These are phyloP conservation scores for Hypoxylon sp. DNA, from an alignment of 2,329 filamentous ascomycete species.

Conservation along the genomic window DNA sequence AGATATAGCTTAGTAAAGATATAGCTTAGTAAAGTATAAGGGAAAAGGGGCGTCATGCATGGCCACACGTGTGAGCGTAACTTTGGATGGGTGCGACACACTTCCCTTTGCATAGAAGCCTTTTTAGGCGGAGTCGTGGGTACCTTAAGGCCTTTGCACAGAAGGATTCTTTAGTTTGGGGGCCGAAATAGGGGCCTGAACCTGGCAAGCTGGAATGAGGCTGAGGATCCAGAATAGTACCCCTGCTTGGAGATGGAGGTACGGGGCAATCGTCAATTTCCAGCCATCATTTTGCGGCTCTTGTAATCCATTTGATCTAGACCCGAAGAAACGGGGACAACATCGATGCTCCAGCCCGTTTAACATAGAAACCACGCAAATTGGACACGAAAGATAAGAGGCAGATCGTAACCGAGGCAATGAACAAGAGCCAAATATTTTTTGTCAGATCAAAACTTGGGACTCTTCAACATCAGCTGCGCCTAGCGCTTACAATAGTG, in stretches of 20 bases:
- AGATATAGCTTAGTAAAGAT: not conserved
- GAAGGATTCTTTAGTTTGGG: conserved; percentile 30
- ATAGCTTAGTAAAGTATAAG: conserved; percentile 2
- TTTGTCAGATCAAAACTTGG: conserved; percentile 7
- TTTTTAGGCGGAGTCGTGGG: conserved; percentile 9
- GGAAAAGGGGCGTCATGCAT: conserved; percentile 18
- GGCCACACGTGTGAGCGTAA: conserved; percentile 23
- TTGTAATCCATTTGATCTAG: not conserved
- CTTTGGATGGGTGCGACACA: conserved; percentile 24
- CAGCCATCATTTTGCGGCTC: conserved; percentile 5
- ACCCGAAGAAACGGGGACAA: not conserved
- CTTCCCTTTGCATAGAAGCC: conserved; percentile 26
- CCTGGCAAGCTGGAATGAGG: conserved; percentile 39
- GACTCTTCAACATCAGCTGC: conserved; percentile 35
- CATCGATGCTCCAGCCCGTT: not conserved
- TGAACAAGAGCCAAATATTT: not conserved
- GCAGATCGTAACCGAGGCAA: not conserved
- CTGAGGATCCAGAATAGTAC: conserved; percentile 38
- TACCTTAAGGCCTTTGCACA: conserved; percentile 16
- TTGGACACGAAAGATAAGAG: not conserved
- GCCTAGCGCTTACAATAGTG: conserved; percentile 40
- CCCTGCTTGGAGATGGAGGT: conserved; percentile 23
- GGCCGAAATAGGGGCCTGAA: conserved; percentile 32
- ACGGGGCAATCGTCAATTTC: conserved; percentile 3
- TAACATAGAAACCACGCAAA: not conserved